Percentiles rank a stretch among this genome's conserved stretches.
Conservation (phyloP, 2,329 filamentous ascomycete species). For the Parastagonospora nodorum region DNA sequence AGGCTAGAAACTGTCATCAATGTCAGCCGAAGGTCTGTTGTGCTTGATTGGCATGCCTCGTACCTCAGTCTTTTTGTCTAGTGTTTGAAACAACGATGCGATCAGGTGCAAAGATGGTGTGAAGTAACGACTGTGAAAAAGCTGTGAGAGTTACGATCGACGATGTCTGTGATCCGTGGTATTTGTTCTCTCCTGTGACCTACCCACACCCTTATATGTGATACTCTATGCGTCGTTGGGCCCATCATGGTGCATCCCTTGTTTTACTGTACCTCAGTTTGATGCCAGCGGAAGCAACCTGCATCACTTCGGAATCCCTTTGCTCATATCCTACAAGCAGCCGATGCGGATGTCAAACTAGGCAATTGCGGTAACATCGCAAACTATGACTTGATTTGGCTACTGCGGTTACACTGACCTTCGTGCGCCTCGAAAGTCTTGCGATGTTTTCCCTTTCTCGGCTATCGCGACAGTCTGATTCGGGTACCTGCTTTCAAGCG, state of each 20-base stretch:
- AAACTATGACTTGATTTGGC: constrained; percentile 10
- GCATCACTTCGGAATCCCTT: neutral
- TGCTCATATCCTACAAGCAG: neutral
- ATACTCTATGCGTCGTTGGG: neutral
- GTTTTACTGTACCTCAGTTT: constrained; percentile 15
- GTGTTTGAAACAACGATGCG: no score
- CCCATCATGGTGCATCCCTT: neutral
- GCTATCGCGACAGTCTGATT: neutral
- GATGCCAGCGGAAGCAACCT: constrained; percentile 9
- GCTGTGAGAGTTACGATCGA: neutral
- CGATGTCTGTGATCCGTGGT: neutral
- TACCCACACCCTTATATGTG: constrained; percentile 3
- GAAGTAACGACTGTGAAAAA: no score
- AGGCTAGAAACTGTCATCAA: neutral
- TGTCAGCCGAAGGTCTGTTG: neutral
- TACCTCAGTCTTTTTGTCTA: no score
- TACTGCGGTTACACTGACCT: neutral
- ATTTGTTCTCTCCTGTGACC: neutral
- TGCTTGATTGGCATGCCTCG: no score
- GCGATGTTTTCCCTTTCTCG: constrained; percentile 6
- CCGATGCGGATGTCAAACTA: constrained; percentile 1
- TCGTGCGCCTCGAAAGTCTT: neutral
- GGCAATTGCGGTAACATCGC: constrained; percentile 9
- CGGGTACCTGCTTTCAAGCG: constrained; percentile 7
- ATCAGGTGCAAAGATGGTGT: no score